Evolutionary conservation across 1,284 basidiomycete species (phyloP), one percentile per base, ranked within the genome.

Genomic region (Leccinum variabile): DNA sequence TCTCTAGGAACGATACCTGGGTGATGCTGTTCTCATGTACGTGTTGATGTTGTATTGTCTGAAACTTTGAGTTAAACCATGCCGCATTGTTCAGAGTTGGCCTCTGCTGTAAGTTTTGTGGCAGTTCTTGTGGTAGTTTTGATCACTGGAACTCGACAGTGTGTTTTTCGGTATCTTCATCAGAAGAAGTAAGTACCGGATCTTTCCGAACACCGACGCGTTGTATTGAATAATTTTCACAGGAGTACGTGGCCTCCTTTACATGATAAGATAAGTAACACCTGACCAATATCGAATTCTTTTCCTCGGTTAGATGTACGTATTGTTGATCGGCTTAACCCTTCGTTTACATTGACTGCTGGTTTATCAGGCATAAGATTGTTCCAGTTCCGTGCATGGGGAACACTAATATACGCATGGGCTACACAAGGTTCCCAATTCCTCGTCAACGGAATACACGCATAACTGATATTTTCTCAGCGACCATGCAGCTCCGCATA

Each of bases 371-470:
- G 75, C 30, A 59, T 65, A 58, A 67, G 54, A 8, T 68, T 76
- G 37, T 73, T 76, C 57, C 59, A 65, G 54, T 68, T 73, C 56
- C 74, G 74, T 52, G 72, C 73, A 30, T 73, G 72, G 75, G 72
- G 72, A n/a, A 70, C 74, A 28, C 67, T 76, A 18, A 57, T 30
- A 37, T 75, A 72, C 49, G 65, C 74, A n/a, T 76, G 75, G 75
- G 63, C 68, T 3, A 76, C 73, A 25, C 72, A 73, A 66, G 68
- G 75, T 76, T 2, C 30, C 50, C n/a, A 18, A 16, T 59, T 54
- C n/a, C 18, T 3, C 22, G 22, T n/a, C 28, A 28, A 56, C n/a
- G 4, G 16, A 50, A 28, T 30, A 7, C 16, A 7, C 39, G 6
- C 3, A 10, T 54, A 41, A 33, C 54, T 65, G 18, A 44, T n/a